Evolutionary conservation across 768 basidiomycete species (phyloP).

Genomic region (Mycena indigotica): DNA sequence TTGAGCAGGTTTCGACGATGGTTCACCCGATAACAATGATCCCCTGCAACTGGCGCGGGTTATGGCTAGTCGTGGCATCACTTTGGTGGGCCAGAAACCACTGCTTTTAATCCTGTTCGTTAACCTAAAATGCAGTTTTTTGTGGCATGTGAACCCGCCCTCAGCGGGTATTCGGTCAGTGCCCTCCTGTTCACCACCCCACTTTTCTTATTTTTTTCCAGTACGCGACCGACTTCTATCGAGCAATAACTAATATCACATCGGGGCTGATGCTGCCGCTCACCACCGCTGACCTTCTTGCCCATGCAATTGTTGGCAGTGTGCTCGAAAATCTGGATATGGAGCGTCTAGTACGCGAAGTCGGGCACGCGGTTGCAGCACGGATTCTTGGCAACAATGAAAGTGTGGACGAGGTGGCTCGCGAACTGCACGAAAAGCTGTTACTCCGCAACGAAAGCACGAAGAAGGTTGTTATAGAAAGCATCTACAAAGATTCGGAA

Average conservation of each 20-base stretch:
- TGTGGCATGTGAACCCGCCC: constrained; percentile 97
- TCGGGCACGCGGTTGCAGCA: constrained; percentile 90
- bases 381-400: constrained; percentile 91
- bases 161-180: constrained; percentile 87
- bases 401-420: constrained; percentile 95
- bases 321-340: constrained; percentile 98
- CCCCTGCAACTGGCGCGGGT: constrained; percentile 82
- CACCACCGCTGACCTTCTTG: constrained; percentile 90
- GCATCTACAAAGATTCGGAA: constrained; percentile 90
- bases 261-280: constrained; percentile 96
- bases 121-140: constrained; percentile 68
- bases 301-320: constrained; percentile 95
- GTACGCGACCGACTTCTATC: constrained; percentile 94
- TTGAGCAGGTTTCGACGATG: constrained; percentile 80
- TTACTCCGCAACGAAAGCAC: constrained; percentile 93
- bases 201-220: too few species aligned
- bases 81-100: constrained; percentile 53
- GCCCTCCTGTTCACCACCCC: too few species aligned
- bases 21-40: constrained; percentile 92
- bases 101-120: constrained; percentile 6
- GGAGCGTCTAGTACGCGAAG: constrained; percentile 94
- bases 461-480: constrained; percentile 94
- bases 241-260: constrained; percentile 89
- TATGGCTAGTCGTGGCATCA: constrained; percentile 92
- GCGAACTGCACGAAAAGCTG: constrained; percentile 89